A percentile compares a stretch with the other conserved stretches of the same genome.
phyloP scores from a whole-genome alignment of 495 filamentous ascomycete genomes.

The Sordaria brevicollis region DNA sequence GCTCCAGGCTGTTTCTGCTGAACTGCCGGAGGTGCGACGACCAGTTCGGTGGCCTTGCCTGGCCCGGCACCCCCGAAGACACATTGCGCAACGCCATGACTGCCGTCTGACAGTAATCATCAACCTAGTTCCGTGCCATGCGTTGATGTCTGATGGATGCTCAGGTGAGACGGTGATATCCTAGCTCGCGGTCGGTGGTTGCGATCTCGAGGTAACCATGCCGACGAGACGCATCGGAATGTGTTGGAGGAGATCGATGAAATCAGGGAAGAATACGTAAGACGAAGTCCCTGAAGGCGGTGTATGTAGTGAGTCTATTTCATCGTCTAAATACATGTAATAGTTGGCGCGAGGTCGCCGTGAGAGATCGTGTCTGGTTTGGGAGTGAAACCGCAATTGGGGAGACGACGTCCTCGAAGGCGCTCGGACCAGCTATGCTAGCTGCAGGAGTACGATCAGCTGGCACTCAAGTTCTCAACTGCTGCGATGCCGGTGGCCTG shows the following conservation, averaged over 20 bases:
- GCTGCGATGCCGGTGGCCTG: neutral
- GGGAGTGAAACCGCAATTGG: neutral
- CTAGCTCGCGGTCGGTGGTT: neutral
- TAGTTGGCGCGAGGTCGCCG: neutral
- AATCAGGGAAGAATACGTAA: neutral
- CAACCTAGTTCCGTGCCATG: neutral
- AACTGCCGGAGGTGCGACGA: constrained; percentile 35
- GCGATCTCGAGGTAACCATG: neutral
- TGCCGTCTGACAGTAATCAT: neutral
- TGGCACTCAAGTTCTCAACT: too few relatives aligned
- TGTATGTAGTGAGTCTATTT: neutral
- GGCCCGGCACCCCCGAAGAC: constrained; percentile 25
- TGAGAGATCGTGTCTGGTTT: neutral
- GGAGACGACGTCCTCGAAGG: neutral
- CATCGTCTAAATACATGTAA: neutral
- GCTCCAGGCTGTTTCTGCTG: constrained; percentile 28
- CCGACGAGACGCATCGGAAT: neutral
- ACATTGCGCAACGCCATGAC: constrained; percentile 30
- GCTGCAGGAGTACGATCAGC: neutral
- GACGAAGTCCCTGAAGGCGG: neutral
- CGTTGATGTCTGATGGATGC: neutral
- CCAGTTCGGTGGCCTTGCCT: constrained; percentile 25
- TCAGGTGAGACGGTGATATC: neutral
- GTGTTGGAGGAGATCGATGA: neutral
- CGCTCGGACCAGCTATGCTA: neutral